Base-by-base conservation (phyloP, 1,139 yeast species). In the Blastobotrys ciferrii region DNA sequence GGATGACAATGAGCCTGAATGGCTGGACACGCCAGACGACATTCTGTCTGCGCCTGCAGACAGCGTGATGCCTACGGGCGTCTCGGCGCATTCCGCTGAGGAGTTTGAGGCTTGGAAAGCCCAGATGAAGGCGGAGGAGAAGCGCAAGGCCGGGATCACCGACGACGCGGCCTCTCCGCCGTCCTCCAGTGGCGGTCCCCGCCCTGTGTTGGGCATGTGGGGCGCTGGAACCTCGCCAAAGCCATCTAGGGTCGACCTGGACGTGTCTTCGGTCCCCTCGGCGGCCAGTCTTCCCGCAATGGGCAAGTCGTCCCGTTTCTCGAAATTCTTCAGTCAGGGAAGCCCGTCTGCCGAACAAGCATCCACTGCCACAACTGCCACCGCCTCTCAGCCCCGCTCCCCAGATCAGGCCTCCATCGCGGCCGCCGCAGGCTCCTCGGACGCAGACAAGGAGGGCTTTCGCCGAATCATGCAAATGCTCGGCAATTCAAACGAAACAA, bases 391-490 rank as follows among this genome's bases (percentile, higher is more conserved):
- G 17, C 28, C 28, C 9, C 28, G 28, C 9, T 40, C 36, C 18
- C 37, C 45, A 13, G 25, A 40, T 2, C 40, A 25, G 17, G 42
- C 36, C 12, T 20, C 30, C 7, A 32, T 32, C 7, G 40, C 20
- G 13, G 25, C 32, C 4, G 19, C 11, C 19, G 32, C 31, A 9
- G 36, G 30, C 1, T 13, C 36, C n/a, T 46, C 49, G 20, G 61
- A 53, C 37, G 60, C 58, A n/a, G 69, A 64, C 49, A 59, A 54
- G 49, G 61, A 59, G 39, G 70, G 70, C 14, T 64, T 63, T 50
- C 57, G 56, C 49, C 56, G 69, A n/a, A 64, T 66, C 28, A 60
- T 66, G 65, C 62, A 62, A 1, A 62, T 64, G 60, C 61, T 67
- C 20, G 68, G 45, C 30, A 35, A 39, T 14, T 38, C 49, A 1